Evolutionary conservation across 2,329 filamentous ascomycete species (phyloP).

Genomic region (Amphichorda felina): DNA sequence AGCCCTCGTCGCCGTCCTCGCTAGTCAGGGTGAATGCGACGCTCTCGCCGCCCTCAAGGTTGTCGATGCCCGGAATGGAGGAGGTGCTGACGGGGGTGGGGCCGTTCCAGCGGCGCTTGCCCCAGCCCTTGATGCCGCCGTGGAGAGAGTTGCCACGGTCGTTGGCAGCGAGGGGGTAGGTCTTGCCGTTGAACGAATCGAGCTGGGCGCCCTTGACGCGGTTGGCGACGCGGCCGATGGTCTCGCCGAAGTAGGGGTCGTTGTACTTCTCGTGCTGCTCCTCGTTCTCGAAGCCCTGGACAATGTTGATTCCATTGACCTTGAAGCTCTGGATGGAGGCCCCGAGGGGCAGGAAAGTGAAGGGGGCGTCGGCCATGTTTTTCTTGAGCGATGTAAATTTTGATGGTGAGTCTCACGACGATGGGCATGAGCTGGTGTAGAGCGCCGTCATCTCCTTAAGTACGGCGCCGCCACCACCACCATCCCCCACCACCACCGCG

Average conservation of each 20-base stretch:
- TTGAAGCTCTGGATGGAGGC: constrained; percentile 74
- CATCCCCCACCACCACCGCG: too few species aligned
- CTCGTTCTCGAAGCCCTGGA: constrained; percentile 70
- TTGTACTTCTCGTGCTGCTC: constrained; percentile 68
- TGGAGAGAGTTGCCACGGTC: constrained; percentile 68
- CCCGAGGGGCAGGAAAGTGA: constrained; percentile 61
- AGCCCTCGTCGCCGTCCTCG: constrained; percentile 77
- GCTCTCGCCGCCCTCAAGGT: constrained; percentile 49
- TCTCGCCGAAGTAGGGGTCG: constrained; percentile 77
- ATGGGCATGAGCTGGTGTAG: too few species aligned
- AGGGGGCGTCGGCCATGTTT: constrained; percentile 33
- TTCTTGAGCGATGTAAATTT: too few species aligned
- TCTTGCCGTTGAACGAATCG: constrained; percentile 56
- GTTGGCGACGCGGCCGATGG: constrained; percentile 79
- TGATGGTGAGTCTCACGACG: too few species aligned
- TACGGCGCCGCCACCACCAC: too few species aligned
- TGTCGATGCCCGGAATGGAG: constrained; percentile 35
- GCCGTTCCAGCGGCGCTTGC: constrained; percentile 65
- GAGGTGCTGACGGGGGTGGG: constrained; percentile 48
- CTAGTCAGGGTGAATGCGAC: constrained; percentile 56
- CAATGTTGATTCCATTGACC: constrained; percentile 72
- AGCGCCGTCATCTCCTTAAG: too few species aligned
- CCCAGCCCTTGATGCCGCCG: constrained; percentile 67
- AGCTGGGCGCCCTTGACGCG: constrained; percentile 64
- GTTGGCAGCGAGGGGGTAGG: constrained; percentile 63